These are phyloP conservation scores for Colletotrichum brevisporum DNA, from an alignment of 2,329 filamentous ascomycete genomes.

Conservation along the genomic window DNA sequence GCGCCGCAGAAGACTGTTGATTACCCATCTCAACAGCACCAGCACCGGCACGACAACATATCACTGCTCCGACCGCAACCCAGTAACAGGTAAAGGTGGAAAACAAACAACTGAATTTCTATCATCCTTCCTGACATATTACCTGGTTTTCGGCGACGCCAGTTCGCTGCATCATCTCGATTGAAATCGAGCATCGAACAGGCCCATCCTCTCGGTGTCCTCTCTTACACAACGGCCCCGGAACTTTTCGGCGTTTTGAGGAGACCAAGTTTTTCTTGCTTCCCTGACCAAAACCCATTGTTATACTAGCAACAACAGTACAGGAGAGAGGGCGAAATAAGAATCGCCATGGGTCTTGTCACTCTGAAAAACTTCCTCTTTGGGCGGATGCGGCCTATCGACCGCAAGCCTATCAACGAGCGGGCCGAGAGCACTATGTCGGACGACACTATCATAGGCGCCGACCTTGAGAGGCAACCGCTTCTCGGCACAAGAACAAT, in stretches of 20 bases:
- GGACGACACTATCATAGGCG: conserved; percentile 39
- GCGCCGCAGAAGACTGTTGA: not conserved
- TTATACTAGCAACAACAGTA: not conserved
- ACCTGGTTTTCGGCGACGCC: conserved; percentile 6
- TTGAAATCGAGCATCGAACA: not conserved
- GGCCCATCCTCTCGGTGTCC: no score
- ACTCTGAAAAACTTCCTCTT: conserved; percentile 41
- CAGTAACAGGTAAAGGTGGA: no score
- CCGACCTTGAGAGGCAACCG: conserved; percentile 41
- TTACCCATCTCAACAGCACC: not conserved
- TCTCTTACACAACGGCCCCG: not conserved
- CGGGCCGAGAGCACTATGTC: conserved; percentile 38
- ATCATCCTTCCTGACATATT: conserved; percentile 17
- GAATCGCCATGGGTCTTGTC: conserved; percentile 39
- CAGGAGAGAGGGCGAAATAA: not conserved
- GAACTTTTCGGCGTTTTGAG: not conserved
- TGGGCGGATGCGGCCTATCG: conserved; percentile 28
- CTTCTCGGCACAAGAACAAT: conserved; percentile 33
- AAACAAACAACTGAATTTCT: conserved; percentile 26
- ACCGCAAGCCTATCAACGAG: conserved; percentile 16
- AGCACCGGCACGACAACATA: not conserved
- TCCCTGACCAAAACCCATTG: not conserved
- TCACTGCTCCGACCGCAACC: not conserved
- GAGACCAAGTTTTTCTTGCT: not conserved
- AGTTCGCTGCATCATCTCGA: not conserved